Conservation (phyloP, 2,329 filamentous ascomycete species). For the Cryphonectria radicalis region DNA sequence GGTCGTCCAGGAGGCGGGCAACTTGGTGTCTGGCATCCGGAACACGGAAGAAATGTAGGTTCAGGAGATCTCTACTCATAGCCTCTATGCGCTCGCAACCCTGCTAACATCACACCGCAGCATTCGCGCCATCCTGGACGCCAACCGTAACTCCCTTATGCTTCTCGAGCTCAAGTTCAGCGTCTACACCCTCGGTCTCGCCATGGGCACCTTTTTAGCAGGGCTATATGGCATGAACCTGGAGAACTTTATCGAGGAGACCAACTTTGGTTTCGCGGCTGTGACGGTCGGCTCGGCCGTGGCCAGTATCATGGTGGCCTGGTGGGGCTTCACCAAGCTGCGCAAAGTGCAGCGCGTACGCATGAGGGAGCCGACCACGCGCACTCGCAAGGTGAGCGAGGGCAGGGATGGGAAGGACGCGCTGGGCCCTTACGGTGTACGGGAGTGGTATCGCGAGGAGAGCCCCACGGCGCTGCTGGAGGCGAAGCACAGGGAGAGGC, state of each 20-base stretch:
- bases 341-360: constrained; percentile 84
- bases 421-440: constrained; percentile 20
- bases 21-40: constrained; percentile 89
- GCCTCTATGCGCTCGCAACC: background rate
- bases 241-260: constrained; percentile 98
- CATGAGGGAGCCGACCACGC: constrained; percentile 55
- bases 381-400: constrained; percentile 14
- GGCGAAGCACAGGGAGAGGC: constrained; percentile 57
- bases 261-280: constrained; percentile 79
- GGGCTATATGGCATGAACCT: constrained; percentile 99
- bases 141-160: constrained; percentile 98
- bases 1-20: constrained; percentile 93
- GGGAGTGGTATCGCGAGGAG: constrained; percentile 52
- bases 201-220: constrained; percentile 91
- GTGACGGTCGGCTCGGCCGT: constrained; percentile 73
- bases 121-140: constrained; percentile 94
- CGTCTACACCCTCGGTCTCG: constrained; percentile 91
- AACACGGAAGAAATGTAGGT: constrained; percentile 98
- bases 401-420: constrained; percentile 15
- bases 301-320: constrained; percentile 77
- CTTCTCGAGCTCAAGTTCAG: constrained; percentile 95
- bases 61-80: background rate
- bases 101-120: constrained; percentile 50
- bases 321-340: constrained; percentile 82
- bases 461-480: constrained; percentile 56